phyloP scores from a whole-genome alignment of 2,329 filamentous ascomycete genomes.

The Colletotrichum euphorbiae region DNA sequence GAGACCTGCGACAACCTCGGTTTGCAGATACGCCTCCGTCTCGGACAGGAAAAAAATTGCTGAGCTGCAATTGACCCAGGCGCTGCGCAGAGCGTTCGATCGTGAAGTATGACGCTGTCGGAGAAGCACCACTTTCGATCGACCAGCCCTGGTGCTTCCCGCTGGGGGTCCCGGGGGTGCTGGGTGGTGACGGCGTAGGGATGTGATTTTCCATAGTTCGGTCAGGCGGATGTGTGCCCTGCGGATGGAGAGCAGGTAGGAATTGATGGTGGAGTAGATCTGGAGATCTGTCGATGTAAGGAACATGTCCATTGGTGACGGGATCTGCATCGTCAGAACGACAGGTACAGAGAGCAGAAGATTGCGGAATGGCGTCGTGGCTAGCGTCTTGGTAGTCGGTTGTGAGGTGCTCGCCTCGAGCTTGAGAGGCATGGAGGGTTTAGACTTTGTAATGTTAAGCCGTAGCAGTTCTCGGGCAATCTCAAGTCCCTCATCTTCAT shows the following conservation, averaged over 20 bases:
- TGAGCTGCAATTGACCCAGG: constrained; percentile 91
- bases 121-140: constrained; percentile 69
- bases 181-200: constrained; percentile 81
- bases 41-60: constrained; percentile 91
- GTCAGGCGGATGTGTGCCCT: constrained; percentile 87
- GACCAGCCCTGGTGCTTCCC: constrained; percentile 70
- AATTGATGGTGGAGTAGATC: constrained; percentile 85
- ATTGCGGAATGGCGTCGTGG: constrained; percentile 76
- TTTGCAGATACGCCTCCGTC: constrained; percentile 88
- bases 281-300: constrained; percentile 80
- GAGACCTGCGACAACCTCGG: constrained; percentile 83
- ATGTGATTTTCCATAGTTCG: constrained; percentile 86
- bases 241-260: constrained; percentile 87
- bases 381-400: constrained; percentile 51
- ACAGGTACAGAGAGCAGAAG: constrained; percentile 84
- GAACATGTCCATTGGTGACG: constrained; percentile 87
- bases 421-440: constrained; percentile 52
- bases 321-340: constrained; percentile 76
- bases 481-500: constrained; percentile 87
- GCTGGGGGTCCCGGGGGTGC: constrained; percentile 74
- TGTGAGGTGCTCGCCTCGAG: constrained; percentile 48
- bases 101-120: constrained; percentile 74
- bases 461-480: constrained; percentile 82
- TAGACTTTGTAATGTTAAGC: constrained; percentile 70
- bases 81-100: constrained; percentile 76